phyloP scores from a whole-genome alignment of 2,329 filamentous ascomycete species.

The Knoxdaviesia proteae region DNA sequence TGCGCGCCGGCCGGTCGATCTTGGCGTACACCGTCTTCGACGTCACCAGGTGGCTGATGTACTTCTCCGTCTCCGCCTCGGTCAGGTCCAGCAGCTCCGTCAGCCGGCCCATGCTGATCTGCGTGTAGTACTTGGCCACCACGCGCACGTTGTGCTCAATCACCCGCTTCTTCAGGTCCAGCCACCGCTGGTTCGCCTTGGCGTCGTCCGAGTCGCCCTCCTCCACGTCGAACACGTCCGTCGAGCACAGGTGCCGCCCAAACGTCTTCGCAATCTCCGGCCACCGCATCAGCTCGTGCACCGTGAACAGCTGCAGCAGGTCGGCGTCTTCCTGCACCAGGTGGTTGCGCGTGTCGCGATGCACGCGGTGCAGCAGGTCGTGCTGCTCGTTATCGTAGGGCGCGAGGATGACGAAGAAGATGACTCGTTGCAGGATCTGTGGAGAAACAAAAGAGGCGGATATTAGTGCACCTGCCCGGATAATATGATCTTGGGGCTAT shows the following conservation, averaged over 20 bases:
- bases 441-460: background rate
- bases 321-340: slow-evolving; percentile 63
- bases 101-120: slow-evolving; percentile 78
- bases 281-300: slow-evolving; percentile 96
- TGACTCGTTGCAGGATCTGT: slow-evolving; percentile 76
- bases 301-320: slow-evolving; percentile 82
- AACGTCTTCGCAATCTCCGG: slow-evolving; percentile 79
- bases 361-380: slow-evolving; percentile 83
- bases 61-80: slow-evolving; percentile 95
- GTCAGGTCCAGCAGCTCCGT: slow-evolving; percentile 80
- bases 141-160: slow-evolving; percentile 99
- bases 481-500: background rate
- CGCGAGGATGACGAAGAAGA: slow-evolving; percentile 92
- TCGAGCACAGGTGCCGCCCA: slow-evolving; percentile 67
- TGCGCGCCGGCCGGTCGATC: slow-evolving; percentile 79
- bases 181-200: slow-evolving; percentile 72
- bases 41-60: slow-evolving; percentile 91
- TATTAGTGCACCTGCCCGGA: slow-evolving; percentile 4
- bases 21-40: slow-evolving; percentile 96
- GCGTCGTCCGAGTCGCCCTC: slow-evolving; percentile 46
- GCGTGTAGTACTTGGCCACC: slow-evolving; percentile 95
- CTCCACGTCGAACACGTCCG: slow-evolving; percentile 68
- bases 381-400: slow-evolving; percentile 98
- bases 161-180: slow-evolving; percentile 89
- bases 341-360: slow-evolving; percentile 62